phyloP scores from a whole-genome alignment of 805 yeast genomes.

The Saccharomycopsis sp. region DNA sequence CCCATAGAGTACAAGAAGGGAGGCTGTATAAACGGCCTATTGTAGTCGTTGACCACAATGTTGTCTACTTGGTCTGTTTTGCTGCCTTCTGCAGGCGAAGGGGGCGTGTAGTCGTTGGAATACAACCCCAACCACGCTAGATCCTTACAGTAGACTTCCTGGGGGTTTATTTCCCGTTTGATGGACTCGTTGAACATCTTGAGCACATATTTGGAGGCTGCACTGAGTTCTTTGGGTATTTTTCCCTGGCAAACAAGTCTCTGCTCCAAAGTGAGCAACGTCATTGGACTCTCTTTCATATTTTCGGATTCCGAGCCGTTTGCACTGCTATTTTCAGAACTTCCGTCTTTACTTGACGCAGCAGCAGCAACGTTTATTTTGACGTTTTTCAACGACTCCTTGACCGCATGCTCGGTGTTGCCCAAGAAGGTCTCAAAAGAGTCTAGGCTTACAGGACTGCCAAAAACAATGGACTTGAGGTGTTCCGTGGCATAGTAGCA shows the following conservation, averaged over 20 bases:
- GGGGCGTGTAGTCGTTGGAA: background rate
- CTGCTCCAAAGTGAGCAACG: conserved; percentile 12
- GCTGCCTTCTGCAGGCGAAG: background rate
- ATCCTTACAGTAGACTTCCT: conserved; percentile 8
- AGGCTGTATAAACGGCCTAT: background rate
- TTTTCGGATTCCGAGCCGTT: background rate
- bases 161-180: conserved; percentile 7
- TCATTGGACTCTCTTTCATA: background rate
- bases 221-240: conserved; percentile 13
- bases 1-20: background rate
- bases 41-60: background rate
- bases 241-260: conserved; percentile 16
- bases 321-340: background rate
- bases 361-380: background rate
- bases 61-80: background rate
- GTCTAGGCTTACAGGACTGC: conserved; percentile 9
- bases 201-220: conserved; percentile 5
- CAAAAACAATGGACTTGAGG: conserved; percentile 9
- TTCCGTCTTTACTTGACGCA: background rate
- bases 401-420: conserved; percentile 7
- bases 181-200: conserved; percentile 13
- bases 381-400: background rate
- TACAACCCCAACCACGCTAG: conserved; percentile 15
- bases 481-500: conserved; percentile 9
- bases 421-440: conserved; percentile 16